Evolutionary conservation across 2,329 filamentous ascomycete genomes (phyloP), one percentile per base, ranked within the genome.

Genomic region (Diaporthe nobilis): DNA sequence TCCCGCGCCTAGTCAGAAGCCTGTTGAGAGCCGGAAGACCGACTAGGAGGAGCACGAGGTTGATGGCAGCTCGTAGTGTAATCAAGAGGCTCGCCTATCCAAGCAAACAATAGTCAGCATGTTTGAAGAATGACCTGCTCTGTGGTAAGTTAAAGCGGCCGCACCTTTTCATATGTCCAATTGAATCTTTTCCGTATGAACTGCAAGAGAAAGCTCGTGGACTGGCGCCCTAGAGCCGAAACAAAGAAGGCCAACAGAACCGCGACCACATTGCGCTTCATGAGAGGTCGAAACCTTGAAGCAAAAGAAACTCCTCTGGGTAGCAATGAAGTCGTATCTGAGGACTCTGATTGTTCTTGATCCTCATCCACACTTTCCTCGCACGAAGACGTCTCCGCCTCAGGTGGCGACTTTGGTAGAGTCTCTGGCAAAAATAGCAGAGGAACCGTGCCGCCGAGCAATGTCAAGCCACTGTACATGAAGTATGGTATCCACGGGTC

Each of bases 141-240:
- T n/a, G 20, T 12, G 6, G 10, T 17, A 22, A n/a, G 15, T n/a
- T 37, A 10, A 8, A 31, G 34, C 2, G 71, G 57, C 6, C n/a
- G 17, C 20, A 72, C 71, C 71, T 63, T 72, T 72, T 72, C 44
- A n/a, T 72, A 72, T 17, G 55, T 72, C 57, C 57, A 72, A 17
- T 51, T 51, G 20, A 72, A 63, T 53, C 57, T 12, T 9, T 72
- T 44, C 13, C 31, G 70, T 44, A 63, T 61, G 22, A 61, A 72
- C 31, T 72, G 70, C 47, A 72, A 42, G 17, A 72, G 44, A 6
- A 72, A 63, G n/a, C 70, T 51, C 31, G 70, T 63, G 13, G 70
- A 72, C 55, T 72, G 70, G 17, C 70, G 70, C 22, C 70, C 70
- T 28, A 72, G 53, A 25, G 72, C 72, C 20, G 61, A 67, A 8